phyloP scores from a whole-genome alignment of 768 basidiomycete genomes.

The Leccinellum albellum region DNA sequence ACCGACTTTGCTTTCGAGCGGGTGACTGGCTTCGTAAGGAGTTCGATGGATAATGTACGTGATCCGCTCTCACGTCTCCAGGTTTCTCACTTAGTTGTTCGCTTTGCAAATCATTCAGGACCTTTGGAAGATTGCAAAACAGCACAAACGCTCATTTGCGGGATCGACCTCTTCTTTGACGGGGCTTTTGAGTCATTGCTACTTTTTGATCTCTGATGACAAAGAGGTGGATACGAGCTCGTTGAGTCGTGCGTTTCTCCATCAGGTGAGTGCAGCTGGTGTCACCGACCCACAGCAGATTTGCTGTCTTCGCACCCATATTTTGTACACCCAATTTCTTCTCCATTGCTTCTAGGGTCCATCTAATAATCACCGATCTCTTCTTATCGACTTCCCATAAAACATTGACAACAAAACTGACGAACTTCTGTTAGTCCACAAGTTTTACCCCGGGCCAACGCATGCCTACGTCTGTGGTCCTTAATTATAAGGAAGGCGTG shows the following conservation, averaged over 20 bases:
- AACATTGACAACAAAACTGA: constrained; percentile 2
- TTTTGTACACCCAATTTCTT: background rate
- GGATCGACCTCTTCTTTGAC: constrained; percentile 92
- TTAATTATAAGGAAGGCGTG: constrained; percentile 62
- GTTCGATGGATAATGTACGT: constrained; percentile 70
- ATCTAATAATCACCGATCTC: background rate
- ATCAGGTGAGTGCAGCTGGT: constrained; percentile 45
- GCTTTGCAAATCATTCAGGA: constrained; percentile 42
- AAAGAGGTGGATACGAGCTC: constrained; percentile 58
- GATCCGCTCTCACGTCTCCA: background rate
- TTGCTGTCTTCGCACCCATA: background rate
- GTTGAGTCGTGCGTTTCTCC: constrained; percentile 57
- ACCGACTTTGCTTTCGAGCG: constrained; percentile 84
- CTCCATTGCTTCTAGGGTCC: background rate
- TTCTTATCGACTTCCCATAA: background rate
- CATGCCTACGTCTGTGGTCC: constrained; percentile 65
- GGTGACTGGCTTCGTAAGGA: constrained; percentile 66
- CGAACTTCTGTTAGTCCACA: constrained; percentile 38
- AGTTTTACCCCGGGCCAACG: constrained; percentile 76
- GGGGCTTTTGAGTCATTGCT: constrained; percentile 80
- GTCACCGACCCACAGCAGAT: background rate
- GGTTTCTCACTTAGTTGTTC: background rate
- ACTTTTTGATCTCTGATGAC: constrained; percentile 77
- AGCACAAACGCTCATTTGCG: constrained; percentile 57
- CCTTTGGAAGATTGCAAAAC: constrained; percentile 55